Conservation (phyloP, 306 rosid genomes). For the Vachellia collinsii region DNA sequence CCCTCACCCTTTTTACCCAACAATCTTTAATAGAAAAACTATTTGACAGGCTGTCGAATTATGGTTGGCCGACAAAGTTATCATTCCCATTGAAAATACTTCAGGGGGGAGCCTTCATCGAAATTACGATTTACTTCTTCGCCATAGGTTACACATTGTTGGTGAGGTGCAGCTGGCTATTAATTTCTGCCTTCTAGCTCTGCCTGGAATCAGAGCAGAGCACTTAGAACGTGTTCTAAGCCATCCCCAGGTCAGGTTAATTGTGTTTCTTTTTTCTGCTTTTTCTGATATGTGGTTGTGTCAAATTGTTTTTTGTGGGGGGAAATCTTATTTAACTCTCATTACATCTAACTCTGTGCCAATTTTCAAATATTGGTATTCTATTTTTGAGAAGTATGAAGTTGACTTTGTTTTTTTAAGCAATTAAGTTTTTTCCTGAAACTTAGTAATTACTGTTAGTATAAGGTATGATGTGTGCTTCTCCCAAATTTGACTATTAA, state of each 20-base stretch:
- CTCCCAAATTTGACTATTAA: background rate
- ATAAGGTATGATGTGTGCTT: background rate
- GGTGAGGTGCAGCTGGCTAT: constrained; percentile 72
- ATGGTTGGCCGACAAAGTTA: constrained; percentile 69
- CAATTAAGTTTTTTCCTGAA: background rate
- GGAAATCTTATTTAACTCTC: background rate
- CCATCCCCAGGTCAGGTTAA: constrained; percentile 62
- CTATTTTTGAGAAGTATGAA: background rate
- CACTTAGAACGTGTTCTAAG: constrained; percentile 67
- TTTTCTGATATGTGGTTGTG: constrained; percentile 6
- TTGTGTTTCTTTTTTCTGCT: constrained; percentile 7
- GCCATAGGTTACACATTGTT: constrained; percentile 83
- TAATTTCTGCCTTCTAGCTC: constrained; percentile 68
- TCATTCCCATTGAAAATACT: constrained; percentile 73
- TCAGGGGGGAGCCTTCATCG: constrained; percentile 80
- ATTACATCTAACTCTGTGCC: constrained; percentile 30
- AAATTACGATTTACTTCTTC: constrained; percentile 78
- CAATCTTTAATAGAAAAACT: constrained; percentile 1
- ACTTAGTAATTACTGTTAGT: constrained; percentile 14
- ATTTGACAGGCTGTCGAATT: constrained; percentile 68
- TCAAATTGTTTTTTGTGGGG: background rate
- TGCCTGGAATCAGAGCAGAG: constrained; percentile 66
- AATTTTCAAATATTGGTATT: constrained; percentile 5
- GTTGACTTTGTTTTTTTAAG: constrained; percentile 14
- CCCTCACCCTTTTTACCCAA: background rate